Percentiles rank a stretch among this genome's conserved stretches.
These are phyloP conservation scores for Termitomyces sp. DNA, from an alignment of 1,284 basidiomycete species.

Conservation along the genomic window DNA sequence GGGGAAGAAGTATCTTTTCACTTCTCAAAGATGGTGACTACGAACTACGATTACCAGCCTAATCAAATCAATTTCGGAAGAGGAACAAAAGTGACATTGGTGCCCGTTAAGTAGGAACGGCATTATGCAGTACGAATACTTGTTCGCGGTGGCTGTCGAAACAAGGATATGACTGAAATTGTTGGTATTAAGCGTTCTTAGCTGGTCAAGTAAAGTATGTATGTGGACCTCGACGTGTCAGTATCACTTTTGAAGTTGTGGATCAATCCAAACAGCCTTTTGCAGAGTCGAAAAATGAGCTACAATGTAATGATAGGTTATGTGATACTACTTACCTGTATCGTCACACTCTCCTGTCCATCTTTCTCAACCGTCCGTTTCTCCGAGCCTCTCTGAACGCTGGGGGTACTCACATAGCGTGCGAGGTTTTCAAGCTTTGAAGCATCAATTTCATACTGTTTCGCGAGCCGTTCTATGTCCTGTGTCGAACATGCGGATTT, in stretches of 20 bases:
- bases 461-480: constrained; percentile 47
- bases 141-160: neutral
- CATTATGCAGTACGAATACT: too few species aligned
- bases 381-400: constrained; percentile 48
- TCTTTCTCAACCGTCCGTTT: constrained; percentile 45
- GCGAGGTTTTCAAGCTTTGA: constrained; percentile 52
- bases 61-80: too few species aligned
- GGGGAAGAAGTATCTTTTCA: too few species aligned
- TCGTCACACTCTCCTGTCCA: constrained; percentile 56
- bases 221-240: neutral
- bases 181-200: neutral
- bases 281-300: neutral
- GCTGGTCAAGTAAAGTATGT: neutral
- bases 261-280: constrained; percentile 34
- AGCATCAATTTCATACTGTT: constrained; percentile 54
- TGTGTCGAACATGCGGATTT: constrained; percentile 43
- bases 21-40: too few species aligned
- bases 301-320: neutral
- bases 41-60: too few species aligned
- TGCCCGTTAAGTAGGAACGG: too few species aligned
- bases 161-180: neutral
- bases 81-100: too few species aligned
- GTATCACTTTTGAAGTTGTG: constrained; percentile 15
- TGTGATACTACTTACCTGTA: constrained; percentile 40
- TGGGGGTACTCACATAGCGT: constrained; percentile 67